Percentiles rank a stretch among this genome's conserved stretches.
phyloP scores from a whole-genome alignment of 179 eudicot genomes.

The Beta corolliflora region DNA sequence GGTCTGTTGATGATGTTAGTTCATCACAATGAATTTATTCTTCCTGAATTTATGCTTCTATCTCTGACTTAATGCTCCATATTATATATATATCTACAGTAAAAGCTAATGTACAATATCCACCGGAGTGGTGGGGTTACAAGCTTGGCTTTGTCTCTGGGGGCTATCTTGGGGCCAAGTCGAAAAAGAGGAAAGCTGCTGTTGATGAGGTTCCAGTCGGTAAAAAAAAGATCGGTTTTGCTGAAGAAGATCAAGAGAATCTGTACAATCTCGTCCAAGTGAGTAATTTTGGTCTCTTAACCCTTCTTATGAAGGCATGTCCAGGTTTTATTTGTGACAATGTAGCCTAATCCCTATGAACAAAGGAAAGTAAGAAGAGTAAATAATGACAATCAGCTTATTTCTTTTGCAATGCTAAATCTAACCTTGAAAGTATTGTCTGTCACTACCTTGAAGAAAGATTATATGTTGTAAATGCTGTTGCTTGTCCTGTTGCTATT shows the following conservation, averaged over 20 bases:
- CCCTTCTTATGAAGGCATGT: neutral
- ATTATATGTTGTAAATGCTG: neutral
- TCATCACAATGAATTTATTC: neutral
- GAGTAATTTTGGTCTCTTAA: constrained; percentile 27
- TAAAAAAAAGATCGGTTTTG: constrained; percentile 59
- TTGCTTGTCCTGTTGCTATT: constrained; percentile 2
- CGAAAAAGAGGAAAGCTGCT: constrained; percentile 57
- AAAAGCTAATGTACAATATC: constrained; percentile 36
- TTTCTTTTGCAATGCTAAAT: neutral
- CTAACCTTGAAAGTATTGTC: neutral
- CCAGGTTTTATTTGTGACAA: neutral
- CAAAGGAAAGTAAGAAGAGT: neutral
- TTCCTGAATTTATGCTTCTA: neutral
- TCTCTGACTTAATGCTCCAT: neutral
- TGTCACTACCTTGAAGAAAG: neutral
- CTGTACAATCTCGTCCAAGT: constrained; percentile 92
- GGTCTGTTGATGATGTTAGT: no score
- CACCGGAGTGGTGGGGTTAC: constrained; percentile 90
- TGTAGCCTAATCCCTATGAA: neutral
- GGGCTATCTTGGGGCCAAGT: constrained; percentile 79
- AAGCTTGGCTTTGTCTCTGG: constrained; percentile 78
- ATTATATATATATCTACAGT: constrained; percentile 37
- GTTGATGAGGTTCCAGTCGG: constrained; percentile 32
- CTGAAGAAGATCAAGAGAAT: constrained; percentile 94
- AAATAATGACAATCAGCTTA: neutral